These are phyloP conservation scores for Arabis alpina DNA, from an alignment of 345 rosid species.

Conservation along the genomic window DNA sequence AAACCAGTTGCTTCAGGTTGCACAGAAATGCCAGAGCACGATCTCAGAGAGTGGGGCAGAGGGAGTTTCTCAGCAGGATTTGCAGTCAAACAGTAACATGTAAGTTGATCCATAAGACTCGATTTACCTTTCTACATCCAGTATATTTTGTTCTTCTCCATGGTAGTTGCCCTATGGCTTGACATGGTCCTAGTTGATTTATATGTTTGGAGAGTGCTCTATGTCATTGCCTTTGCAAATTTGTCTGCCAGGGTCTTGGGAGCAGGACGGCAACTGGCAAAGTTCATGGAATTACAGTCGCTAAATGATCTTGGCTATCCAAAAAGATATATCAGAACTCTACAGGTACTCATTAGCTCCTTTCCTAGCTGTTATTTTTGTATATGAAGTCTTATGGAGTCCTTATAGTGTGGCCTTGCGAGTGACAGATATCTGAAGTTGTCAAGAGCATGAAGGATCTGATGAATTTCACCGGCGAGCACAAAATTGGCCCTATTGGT, in stretches of 20 bases:
- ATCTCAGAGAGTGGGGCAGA: slow-evolving; percentile 82
- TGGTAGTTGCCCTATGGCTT: background rate
- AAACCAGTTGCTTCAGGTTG: slow-evolving; percentile 85
- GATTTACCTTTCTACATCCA: slow-evolving; percentile 5
- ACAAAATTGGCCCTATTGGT: slow-evolving; percentile 89
- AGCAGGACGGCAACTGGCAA: slow-evolving; percentile 84
- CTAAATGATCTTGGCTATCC: slow-evolving; percentile 85
- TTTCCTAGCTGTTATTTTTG: slow-evolving; percentile 23
- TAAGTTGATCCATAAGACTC: slow-evolving; percentile 43
- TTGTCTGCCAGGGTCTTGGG: slow-evolving; percentile 64
- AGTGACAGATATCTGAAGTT: slow-evolving; percentile 85
- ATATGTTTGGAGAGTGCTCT: background rate
- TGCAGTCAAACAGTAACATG: slow-evolving; percentile 88
- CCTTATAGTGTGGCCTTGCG: slow-evolving; percentile 22
- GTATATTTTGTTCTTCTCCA: no score
- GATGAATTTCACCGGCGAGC: slow-evolving; percentile 71
- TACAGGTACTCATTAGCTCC: slow-evolving; percentile 66
- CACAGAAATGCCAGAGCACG: slow-evolving; percentile 91
- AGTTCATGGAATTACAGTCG: slow-evolving; percentile 74
- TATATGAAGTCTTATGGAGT: slow-evolving; percentile 13
- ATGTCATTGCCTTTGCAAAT: slow-evolving; percentile 14
- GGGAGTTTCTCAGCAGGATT: slow-evolving; percentile 81
- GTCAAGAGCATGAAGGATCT: slow-evolving; percentile 97
- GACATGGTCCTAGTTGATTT: no score
- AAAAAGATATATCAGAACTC: slow-evolving; percentile 83